Evolutionary conservation across 352 stramenopile genomes (phyloP), one percentile per base, ranked within the genome.

Genomic region (Lagenidium giganteum): DNA sequence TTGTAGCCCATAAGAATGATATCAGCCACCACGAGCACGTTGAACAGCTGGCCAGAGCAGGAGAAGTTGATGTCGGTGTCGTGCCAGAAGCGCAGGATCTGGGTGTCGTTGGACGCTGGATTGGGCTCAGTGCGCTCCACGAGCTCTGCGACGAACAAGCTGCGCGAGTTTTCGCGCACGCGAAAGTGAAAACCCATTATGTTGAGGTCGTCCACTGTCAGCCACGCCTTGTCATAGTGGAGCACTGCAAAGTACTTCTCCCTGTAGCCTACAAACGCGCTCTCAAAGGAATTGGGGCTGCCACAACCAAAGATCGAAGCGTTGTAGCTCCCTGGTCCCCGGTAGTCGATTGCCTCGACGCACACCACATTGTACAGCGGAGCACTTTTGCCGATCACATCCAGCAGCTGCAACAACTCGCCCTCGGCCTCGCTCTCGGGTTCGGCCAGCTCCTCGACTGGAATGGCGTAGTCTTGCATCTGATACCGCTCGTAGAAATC

Each of bases 181-280:
- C 70, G 32, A 22, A 80, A 69, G 28, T 84, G 57, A 13, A 84
- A 56, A 1, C 71, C 69, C 56, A 87, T 62, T 8, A 83, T 9
- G 25, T 70, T 65, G 16, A 84, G 25, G 16, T 57, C 61, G 35
- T 84, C 69, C 3, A 75, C 51, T 2, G 64, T 64, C 12, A 87
- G 43, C 37, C 59, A 78, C 8, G 61, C 38, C 14, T 80, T 56
- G 17, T 64, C 37, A 2, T 48, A n/a, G 17, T 76, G 66, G 3
- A 81, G 26, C 3, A 55, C 33, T 1, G 43, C 51, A 39, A 83
- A 77, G 8, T 20, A 30, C 11, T 49, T 18, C 16, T 67, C 56
- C 37, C 69, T 58, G 28, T 60, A 37, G 3, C 71, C 69, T 12
- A 83, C 57, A 22, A 78, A 56, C 5, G 54, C 69, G 31, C 52